Base-by-base conservation (phyloP, 148 eudicot species). In the Selenicereus undatus region DNA sequence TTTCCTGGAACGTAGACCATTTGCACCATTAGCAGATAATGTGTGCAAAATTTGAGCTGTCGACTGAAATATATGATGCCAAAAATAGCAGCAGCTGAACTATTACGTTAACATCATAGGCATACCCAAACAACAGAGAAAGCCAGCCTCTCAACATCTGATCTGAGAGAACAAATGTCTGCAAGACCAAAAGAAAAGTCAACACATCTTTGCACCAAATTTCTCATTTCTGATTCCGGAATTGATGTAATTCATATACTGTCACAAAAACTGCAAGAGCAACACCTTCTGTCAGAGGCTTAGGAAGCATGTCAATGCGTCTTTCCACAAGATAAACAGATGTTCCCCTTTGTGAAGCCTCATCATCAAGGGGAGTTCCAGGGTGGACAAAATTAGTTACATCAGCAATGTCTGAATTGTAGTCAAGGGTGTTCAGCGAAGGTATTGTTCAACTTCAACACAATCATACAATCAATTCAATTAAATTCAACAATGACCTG, bases 241-340 rank as follows among this genome's bases (percentile, higher is more conserved):
- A 76, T 36, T 76, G 26, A 21, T 22, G 77, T 48, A 18, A 73
- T 62, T 21, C 9, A 56, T 32, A 12, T 62, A 26, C 51, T 30
- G 52, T 60, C 32, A 77, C 75, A 75, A n/a, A 13, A 77, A 16
- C 56, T 17, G 27, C 45, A 74, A 79, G 76, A 74, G 66, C 54
- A 84, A 30, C 72, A 88, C 99, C 99, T 94, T 96, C 99, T 22
- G 99, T 96, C 71, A 96, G 85, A 89, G 98, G 99, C 87, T 96
- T 96, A 17, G 99, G 99, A 75, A 96, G 95, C 99, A 96, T 96
- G 90, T 96, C 99, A 85, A 94, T 96, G 73, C 99, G 91, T 24
- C 92, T 86, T 84, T 96, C 99, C 80, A 96, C 99, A 76, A 96
- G 99, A 83, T 96, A 96, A 78, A 93, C 97, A 30, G 99, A 94